Base-by-base conservation (phyloP, 371 early-diverging fungal species). In the Fennellomyces sp. region DNA sequence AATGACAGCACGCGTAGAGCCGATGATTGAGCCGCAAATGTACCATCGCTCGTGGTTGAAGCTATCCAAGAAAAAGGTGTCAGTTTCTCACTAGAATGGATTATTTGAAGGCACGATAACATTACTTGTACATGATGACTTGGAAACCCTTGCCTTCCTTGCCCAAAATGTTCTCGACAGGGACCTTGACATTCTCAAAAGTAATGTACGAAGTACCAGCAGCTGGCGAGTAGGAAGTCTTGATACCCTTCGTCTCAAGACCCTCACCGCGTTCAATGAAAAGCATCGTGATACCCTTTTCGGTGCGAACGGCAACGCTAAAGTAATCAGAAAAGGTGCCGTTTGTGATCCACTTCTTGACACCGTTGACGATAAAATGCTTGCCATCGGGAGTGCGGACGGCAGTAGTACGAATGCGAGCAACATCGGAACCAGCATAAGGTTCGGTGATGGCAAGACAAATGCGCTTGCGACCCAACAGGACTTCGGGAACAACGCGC, bases 131-230 rank as follows among this genome's bases (percentile, higher is more conserved):
- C 82, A 87, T 83, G 56, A 88, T 85, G 52, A 83, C 88, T 78
- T 91, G 88, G 87, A 95, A 94, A 10, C 94, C 95, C 36, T 90
- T 76, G 73, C 92, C 91, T 73, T 91, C 93, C 63, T 91, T 86
- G 38, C 95, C 95, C 60, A 95, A 77, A 41, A 95, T 52, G 75
- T 95, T 93, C 64, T 85, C 81, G 28, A 80, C 88, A 57, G 95
- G 95, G 0, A 95, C 94, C 60, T 60, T 66, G 59, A 66, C 87
- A 61, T 90, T 82, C 62, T 86, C 81, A 57, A 81, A 76, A 3
- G 65, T 74, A 23, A 80, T 72, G 60, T 75, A 73, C 17, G 69
- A 70, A 19, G 77, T 80, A 42, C 91, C 91, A 15, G 89, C 86
- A 38, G 81, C 66, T 5, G 79, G 41, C 1, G 85, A 78, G 45